phyloP scores from a whole-genome alignment of 345 rosid genomes.

The Gossypium rotundifolium region DNA sequence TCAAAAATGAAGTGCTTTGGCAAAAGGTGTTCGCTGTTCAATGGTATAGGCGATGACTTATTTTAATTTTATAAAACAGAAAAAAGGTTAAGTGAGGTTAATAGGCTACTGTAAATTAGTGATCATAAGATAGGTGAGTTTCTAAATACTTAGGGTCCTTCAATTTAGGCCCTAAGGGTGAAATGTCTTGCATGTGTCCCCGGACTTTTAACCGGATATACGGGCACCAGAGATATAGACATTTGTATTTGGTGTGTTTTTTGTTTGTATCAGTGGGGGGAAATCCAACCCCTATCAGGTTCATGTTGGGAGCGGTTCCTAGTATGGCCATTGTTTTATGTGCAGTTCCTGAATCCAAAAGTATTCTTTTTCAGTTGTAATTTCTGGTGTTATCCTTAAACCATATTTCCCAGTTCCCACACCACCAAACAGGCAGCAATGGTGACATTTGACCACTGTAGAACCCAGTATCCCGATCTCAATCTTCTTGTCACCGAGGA shows the following conservation, averaged over 20 bases:
- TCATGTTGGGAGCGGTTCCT: conserved; percentile 22
- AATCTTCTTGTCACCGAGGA: too few species aligned
- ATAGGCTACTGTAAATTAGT: conserved; percentile 2
- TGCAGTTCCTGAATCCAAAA: conserved; percentile 10
- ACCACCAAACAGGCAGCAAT: too few species aligned
- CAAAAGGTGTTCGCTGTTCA: conserved; percentile 1
- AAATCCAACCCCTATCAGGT: conserved; percentile 2
- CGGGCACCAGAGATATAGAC: conserved; percentile 24
- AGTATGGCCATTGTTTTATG: conserved; percentile 7
- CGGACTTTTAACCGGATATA: conserved; percentile 34
- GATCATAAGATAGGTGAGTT: conserved; percentile 7
- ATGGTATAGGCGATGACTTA: background rate
- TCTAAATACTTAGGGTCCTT: background rate
- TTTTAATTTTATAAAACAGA: background rate
- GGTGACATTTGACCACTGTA: too few species aligned
- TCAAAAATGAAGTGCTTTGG: conserved; percentile 14
- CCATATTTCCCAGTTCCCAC: too few species aligned
- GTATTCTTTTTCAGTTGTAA: background rate
- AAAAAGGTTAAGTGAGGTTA: background rate
- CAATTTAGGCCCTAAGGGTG: background rate
- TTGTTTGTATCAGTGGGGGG: background rate
- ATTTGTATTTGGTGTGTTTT: conserved; percentile 13
- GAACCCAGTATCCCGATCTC: too few species aligned
- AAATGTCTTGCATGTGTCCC: background rate
- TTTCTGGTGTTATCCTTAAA: background rate